phyloP scores from a whole-genome alignment of 2,329 filamentous ascomycete species.

The Samsoniella hepiali region DNA sequence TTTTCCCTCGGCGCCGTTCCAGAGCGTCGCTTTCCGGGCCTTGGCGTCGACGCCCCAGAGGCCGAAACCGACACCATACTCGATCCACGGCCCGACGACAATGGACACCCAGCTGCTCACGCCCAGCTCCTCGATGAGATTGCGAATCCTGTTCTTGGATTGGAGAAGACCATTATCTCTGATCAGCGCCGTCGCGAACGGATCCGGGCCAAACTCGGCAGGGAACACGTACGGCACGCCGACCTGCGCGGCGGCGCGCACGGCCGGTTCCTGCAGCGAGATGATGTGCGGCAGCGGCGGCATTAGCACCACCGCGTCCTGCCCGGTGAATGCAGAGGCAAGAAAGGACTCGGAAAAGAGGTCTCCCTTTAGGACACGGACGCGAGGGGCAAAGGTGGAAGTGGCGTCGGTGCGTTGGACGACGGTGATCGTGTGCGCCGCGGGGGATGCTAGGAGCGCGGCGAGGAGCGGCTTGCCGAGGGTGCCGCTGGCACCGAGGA shows the following conservation, averaged over 20 bases:
- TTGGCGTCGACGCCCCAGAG: conserved; percentile 33
- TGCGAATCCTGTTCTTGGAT: conserved; percentile 27
- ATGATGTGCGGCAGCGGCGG: conserved; percentile 22
- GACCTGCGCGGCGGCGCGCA: conserved; percentile 32
- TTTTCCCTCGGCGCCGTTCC: conserved; percentile 29
- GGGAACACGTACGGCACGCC: conserved; percentile 32
- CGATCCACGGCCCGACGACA: conserved; percentile 33
- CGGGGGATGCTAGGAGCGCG: conserved; percentile 41
- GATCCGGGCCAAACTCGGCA: conserved; percentile 32
- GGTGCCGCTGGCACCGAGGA: conserved; percentile 35
- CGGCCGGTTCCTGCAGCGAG: conserved; percentile 26
- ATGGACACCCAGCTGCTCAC: conserved; percentile 29
- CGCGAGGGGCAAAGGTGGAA: conserved; percentile 37
- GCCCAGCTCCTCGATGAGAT: conserved; percentile 30
- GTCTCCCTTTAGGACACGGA: conserved; percentile 40
- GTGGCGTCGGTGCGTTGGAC: conserved; percentile 44
- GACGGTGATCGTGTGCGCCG: conserved; percentile 45
- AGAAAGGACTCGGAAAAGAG: conserved; percentile 42
- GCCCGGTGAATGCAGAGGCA: conserved; percentile 28
- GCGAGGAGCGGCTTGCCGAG: conserved; percentile 36
- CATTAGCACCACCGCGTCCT: conserved; percentile 33
- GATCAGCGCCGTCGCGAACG: conserved; percentile 25
- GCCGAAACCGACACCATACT: conserved; percentile 29
- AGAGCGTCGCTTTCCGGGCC: conserved; percentile 29
- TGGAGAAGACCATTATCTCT: conserved; percentile 25